Conservation (phyloP, 1,284 basidiomycete genomes). For the Baeospora myosura region DNA sequence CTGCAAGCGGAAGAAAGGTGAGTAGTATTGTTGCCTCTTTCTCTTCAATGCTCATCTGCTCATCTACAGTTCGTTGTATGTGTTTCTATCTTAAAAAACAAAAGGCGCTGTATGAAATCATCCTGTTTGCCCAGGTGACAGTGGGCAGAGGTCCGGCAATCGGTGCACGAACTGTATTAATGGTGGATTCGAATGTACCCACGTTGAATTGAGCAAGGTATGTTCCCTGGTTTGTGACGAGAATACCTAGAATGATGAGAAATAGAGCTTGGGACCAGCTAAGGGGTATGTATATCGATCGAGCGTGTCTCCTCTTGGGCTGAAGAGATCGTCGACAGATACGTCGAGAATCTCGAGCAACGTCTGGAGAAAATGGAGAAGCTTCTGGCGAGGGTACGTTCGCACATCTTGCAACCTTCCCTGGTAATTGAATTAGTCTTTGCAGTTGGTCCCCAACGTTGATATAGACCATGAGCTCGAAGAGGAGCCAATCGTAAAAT, state of each 20-base stretch:
- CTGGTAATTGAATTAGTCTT: neutral
- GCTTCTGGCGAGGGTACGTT: slow-evolving; percentile 50
- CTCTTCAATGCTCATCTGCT: neutral
- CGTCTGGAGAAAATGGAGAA: slow-evolving; percentile 68
- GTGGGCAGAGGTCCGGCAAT: slow-evolving; percentile 32
- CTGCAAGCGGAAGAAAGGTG: slow-evolving; percentile 36
- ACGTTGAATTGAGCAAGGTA: slow-evolving; percentile 35
- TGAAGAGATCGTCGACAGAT: slow-evolving; percentile 34
- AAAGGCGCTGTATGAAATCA: neutral
- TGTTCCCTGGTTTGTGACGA: slow-evolving; percentile 2
- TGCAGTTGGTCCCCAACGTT: slow-evolving; percentile 28
- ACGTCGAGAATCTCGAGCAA: slow-evolving; percentile 67
- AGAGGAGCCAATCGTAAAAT: slow-evolving; percentile 14
- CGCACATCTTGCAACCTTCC: neutral
- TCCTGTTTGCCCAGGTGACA: slow-evolving; percentile 26
- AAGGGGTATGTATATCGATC: slow-evolving; percentile 25
- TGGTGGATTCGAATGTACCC: slow-evolving; percentile 32
- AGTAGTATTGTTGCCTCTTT: slow-evolving; percentile 3
- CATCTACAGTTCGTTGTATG: slow-evolving; percentile 31
- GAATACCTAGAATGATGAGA: no score
- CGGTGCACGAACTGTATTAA: slow-evolving; percentile 32
- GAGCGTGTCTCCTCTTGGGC: neutral
- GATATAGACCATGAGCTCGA: slow-evolving; percentile 30
- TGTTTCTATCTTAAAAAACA: slow-evolving; percentile 2
- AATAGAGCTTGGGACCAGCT: slow-evolving; percentile 30